A percentile compares a stretch with the other conserved stretches of the same genome.
These are phyloP conservation scores for Hevea brasiliensis DNA, from an alignment of 345 rosid species.

Conservation along the genomic window DNA sequence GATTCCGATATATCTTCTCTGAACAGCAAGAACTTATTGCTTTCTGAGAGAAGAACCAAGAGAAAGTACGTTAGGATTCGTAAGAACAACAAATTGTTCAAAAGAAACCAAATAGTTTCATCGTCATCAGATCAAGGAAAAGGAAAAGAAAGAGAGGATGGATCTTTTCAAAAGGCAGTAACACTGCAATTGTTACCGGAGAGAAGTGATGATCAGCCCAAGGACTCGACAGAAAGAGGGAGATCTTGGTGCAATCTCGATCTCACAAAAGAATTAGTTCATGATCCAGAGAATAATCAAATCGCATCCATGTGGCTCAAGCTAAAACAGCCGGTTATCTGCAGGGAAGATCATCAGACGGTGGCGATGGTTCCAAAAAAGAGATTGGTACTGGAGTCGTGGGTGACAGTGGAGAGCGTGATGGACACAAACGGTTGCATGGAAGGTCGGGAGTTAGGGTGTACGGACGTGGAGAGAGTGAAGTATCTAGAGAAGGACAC, in stretches of 20 bases:
- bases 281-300: conserved; percentile 5
- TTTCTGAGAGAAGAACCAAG: conserved; percentile 43
- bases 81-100: conserved; percentile 27
- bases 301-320: background rate
- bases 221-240: conserved; percentile 4
- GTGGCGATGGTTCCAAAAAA: conserved; percentile 12
- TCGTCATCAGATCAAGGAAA: conserved; percentile 20
- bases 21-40: conserved; percentile 23
- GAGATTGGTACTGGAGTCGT: conserved; percentile 42
- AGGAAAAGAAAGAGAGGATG: conserved; percentile 3
- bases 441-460: conserved; percentile 29
- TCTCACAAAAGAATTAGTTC: background rate
- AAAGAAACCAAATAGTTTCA: conserved; percentile 18
- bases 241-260: conserved; percentile 30
- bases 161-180: conserved; percentile 10
- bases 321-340: conserved; percentile 13
- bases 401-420: conserved; percentile 74
- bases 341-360: conserved; percentile 23
- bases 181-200: conserved; percentile 51
- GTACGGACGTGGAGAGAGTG: conserved; percentile 46
- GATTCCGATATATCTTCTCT: conserved; percentile 14
- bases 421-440: conserved; percentile 41
- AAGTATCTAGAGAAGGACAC: conserved; percentile 54
- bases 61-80: conserved; percentile 76
- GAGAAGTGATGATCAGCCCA: conserved; percentile 20